Base-by-base conservation (phyloP, 306 rosid genomes). In the Citrullus mucosospermus region DNA sequence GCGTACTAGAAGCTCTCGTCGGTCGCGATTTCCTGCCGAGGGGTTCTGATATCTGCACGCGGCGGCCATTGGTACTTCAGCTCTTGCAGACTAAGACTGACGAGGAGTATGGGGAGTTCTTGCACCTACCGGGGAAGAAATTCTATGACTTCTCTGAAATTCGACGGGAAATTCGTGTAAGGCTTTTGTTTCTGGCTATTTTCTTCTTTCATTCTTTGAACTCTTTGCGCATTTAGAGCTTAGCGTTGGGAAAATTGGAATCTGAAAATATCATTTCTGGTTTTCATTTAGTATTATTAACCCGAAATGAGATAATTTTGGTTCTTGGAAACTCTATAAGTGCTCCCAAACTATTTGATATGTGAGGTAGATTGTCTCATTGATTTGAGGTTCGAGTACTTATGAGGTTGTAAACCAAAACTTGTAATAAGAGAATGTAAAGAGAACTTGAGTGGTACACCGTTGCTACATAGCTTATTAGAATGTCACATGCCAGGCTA, bases 21-120 rank as follows among this genome's bases (percentile, higher is more conserved):
- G 99, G 99, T 57, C 97, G 99, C 6, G 99, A 96, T 84, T 96
- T 96, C 82, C 86, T 96, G 66, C 98, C 99, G 0, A 84, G 99
- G 39, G 99, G 99, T 63, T 85, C 91, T 32, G 99, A 96, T 28
- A 92, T 96, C 76, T 96, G 99, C 75, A 92, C 99, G 4, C 90
- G 98, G 62, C 83, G 98, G 39, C 99, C 99, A 1, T 93, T 96
- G 25, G 97, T 96, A 43, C 96, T 96, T 39, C 98, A 96, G 93
- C 96, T 96, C 16, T 89, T 96, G 53, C 97, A 91, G 84, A 93
- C 90, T 30, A 88, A 87, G 83, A 8, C 91, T 14, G 91, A 84
- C 0, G 97, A 96, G 70, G 98, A 93, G 88, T 92, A 88, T 80
- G 98, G 99, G 70, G 99, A 96, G 90, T 96, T 96, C 86, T 90